Conservation (phyloP, 768 basidiomycete species). For the Tephrocybe sp. region DNA sequence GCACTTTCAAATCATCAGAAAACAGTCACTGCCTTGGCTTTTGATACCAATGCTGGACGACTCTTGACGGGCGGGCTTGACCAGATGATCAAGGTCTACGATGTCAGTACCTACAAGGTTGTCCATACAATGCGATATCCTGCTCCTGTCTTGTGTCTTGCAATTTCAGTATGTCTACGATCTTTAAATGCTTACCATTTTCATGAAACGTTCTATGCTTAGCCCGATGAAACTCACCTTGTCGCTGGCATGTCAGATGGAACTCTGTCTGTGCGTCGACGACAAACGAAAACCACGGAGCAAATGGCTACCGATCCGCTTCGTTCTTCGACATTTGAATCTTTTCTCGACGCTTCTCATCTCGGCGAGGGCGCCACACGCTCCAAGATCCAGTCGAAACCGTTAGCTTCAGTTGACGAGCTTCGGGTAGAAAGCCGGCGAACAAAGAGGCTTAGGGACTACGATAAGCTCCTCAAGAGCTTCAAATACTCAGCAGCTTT, state of each 20-base stretch:
- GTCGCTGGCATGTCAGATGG: constrained; percentile 98
- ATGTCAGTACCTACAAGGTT: constrained; percentile 89
- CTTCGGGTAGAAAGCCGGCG: constrained; percentile 73
- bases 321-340: constrained; percentile 60
- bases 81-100: constrained; percentile 99
- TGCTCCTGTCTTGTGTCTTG: constrained; percentile 85
- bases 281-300: constrained; percentile 76
- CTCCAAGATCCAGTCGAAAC: constrained; percentile 43
- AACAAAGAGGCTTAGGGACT: constrained; percentile 72
- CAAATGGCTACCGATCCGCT: constrained; percentile 34
- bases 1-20: constrained; percentile 98
- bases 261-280: constrained; percentile 92
- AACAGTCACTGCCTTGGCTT: constrained; percentile 86
- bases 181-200: neutral
- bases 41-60: constrained; percentile 72
- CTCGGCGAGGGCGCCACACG: constrained; percentile 52
- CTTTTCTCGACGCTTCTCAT: constrained; percentile 56
- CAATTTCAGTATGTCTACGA: constrained; percentile 72
- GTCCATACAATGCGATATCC: constrained; percentile 99
- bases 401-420: constrained; percentile 67
- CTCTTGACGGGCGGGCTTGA: constrained; percentile 90
- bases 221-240: constrained; percentile 97
- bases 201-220: constrained; percentile 7
- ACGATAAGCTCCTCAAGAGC: constrained; percentile 84
- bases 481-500: constrained; percentile 96